These are phyloP conservation scores for Durusdinium trenchii DNA, from an alignment of 73 alveolate species.

Conservation along the genomic window DNA sequence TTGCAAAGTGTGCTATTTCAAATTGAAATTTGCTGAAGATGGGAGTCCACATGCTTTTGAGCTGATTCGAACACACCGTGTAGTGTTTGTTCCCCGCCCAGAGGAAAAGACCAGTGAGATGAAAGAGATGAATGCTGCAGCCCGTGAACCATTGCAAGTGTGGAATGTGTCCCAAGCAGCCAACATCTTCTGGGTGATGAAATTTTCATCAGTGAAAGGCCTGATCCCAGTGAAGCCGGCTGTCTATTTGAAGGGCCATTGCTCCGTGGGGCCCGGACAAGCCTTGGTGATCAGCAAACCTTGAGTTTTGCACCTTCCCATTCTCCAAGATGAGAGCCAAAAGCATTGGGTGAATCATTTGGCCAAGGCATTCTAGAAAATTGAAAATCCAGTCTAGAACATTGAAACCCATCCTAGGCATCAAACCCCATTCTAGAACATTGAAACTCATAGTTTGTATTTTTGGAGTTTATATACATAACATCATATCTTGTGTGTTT, in stretches of 20 bases:
- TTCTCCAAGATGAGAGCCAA: too few species aligned
- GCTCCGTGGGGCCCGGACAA: not conserved
- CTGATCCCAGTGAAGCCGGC: conserved; percentile 12
- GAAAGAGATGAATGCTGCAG: conserved; percentile 1
- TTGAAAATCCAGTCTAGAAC: too few species aligned
- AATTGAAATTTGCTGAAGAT: not conserved
- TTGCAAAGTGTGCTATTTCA: not conserved
- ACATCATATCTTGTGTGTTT: too few species aligned
- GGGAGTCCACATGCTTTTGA: not conserved
- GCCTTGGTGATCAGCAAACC: too few species aligned
- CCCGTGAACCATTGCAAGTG: not conserved
- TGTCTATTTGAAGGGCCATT: not conserved
- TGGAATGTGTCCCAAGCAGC: not conserved
- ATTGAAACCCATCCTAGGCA: too few species aligned
- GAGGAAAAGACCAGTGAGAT: not conserved
- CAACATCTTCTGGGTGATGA: not conserved
- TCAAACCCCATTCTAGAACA: too few species aligned
- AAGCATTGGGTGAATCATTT: too few species aligned
- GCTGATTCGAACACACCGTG: not conserved
- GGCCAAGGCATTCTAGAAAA: too few species aligned
- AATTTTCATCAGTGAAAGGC: not conserved
- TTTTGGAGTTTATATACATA: too few species aligned
- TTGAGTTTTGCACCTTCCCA: too few species aligned
- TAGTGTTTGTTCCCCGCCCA: not conserved
- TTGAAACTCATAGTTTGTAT: too few species aligned